phyloP scores from a whole-genome alignment of 768 basidiomycete species.

The Fistulinella prunicolor region DNA sequence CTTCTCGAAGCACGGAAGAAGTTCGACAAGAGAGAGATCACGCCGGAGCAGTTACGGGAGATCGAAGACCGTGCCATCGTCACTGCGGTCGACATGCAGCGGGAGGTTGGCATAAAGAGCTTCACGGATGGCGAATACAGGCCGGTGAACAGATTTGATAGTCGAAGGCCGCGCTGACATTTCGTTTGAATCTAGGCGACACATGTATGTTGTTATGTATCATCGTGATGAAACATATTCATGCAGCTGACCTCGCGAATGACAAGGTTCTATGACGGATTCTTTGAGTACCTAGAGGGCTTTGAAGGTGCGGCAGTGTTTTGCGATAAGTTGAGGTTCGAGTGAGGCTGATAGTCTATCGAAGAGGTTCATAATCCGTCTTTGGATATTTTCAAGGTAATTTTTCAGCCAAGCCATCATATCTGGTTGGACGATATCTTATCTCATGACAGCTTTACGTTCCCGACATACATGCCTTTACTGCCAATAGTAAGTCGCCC shows the following conservation, averaged over 20 bases:
- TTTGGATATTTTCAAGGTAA: slow-evolving; percentile 26
- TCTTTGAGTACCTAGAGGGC: slow-evolving; percentile 26
- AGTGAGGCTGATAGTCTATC: slow-evolving; percentile 2
- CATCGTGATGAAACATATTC: too few species aligned
- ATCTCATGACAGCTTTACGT: slow-evolving; percentile 21
- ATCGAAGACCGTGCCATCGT: slow-evolving; percentile 41
- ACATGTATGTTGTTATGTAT: slow-evolving; percentile 14
- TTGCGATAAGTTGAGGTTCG: not conserved
- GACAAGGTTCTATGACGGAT: slow-evolving; percentile 28
- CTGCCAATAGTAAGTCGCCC: slow-evolving; percentile 13
- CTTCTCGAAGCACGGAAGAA: slow-evolving; percentile 38
- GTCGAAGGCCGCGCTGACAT: slow-evolving; percentile 1
- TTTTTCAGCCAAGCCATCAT: too few species aligned
- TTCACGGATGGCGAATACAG: slow-evolving; percentile 43
- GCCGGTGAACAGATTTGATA: slow-evolving; percentile 21
- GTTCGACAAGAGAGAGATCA: slow-evolving; percentile 35
- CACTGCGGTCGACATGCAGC: slow-evolving; percentile 37
- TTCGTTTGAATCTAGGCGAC: slow-evolving; percentile 19
- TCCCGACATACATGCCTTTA: slow-evolving; percentile 23
- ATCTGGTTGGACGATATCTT: not conserved
- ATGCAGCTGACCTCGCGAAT: slow-evolving; percentile 1
- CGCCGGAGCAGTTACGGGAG: slow-evolving; percentile 33
- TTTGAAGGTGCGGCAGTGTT: slow-evolving; percentile 23
- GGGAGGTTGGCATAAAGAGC: slow-evolving; percentile 39
- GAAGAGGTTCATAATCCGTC: slow-evolving; percentile 25